Percentiles rank a stretch among this genome's conserved stretches.
Evolutionary conservation across 257 asterid species (phyloP).

Genomic region (Solanum chmielewskii): DNA sequence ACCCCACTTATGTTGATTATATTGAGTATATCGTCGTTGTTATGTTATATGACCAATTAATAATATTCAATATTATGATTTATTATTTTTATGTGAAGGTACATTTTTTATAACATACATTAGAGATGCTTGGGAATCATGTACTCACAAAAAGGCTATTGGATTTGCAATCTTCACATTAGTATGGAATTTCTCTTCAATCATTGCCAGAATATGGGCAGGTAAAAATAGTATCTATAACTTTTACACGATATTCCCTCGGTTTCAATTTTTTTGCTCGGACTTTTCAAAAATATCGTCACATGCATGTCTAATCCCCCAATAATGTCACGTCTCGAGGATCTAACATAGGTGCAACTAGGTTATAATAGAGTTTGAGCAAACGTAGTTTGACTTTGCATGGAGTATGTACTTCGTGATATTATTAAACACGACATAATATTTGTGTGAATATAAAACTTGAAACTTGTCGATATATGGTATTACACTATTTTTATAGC

Average conservation of each 20-base stretch:
- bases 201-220: constrained; percentile 70
- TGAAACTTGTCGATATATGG: not conserved
- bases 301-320: not conserved
- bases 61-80: not conserved
- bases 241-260: not conserved
- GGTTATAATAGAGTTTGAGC: no score
- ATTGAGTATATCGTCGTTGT: not conserved
- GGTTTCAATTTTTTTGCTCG: not conserved
- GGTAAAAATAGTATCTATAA: constrained; percentile 22
- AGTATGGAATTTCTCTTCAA: constrained; percentile 70
- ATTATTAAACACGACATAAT: not conserved
- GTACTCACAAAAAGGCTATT: constrained; percentile 75
- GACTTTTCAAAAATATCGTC: not conserved
- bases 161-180: constrained; percentile 67
- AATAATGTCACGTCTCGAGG: not conserved
- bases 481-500: not conserved
- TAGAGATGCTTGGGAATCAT: constrained; percentile 65
- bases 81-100: constrained; percentile 24
- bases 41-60: not conserved
- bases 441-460: not conserved
- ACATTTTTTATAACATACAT: constrained; percentile 51
- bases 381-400: not conserved
- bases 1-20: not conserved
- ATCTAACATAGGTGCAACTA: not conserved
- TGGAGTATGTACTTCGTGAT: not conserved